phyloP scores from a whole-genome alignment of 73 alveolate species.

The Paramecium pentaurelia region DNA sequence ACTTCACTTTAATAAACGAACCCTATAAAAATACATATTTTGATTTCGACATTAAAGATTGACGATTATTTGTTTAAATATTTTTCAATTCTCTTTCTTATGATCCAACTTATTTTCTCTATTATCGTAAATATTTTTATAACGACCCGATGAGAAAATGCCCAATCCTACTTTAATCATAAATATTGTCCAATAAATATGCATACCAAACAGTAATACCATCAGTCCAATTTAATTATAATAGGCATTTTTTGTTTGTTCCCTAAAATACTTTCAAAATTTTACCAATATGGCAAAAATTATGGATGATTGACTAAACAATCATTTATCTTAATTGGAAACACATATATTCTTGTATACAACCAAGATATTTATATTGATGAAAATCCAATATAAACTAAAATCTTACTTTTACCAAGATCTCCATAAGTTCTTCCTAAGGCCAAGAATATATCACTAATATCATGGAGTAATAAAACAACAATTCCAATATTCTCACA shows the following conservation, averaged over 20 bases:
- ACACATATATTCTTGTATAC: slow-evolving; percentile 27
- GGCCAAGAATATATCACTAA: slow-evolving; percentile 33
- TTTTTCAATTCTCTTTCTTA: slow-evolving; percentile 12
- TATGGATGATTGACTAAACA: not conserved
- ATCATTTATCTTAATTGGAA: slow-evolving; percentile 10
- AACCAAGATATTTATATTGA: slow-evolving; percentile 42
- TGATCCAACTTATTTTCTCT: slow-evolving; percentile 19
- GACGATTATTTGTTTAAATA: not conserved
- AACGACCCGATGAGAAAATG: slow-evolving; percentile 46
- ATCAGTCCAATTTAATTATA: not conserved
- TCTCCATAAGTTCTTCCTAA: slow-evolving; percentile 51
- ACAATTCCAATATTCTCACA: slow-evolving; percentile 18
- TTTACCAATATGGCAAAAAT: not conserved
- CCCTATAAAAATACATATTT: slow-evolving; percentile 18
- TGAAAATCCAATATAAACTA: not conserved
- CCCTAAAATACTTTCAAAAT: not conserved
- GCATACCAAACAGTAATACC: slow-evolving; percentile 31
- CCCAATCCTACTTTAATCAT: slow-evolving; percentile 51
- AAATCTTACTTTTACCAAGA: not conserved
- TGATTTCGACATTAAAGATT: slow-evolving; percentile 48
- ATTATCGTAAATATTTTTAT: slow-evolving; percentile 56
- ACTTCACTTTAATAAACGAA: slow-evolving; percentile 47
- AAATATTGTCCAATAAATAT: slow-evolving; percentile 55
- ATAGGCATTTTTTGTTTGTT: not conserved
- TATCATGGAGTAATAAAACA: slow-evolving; percentile 40